Base-by-base conservation (phyloP, 1,284 basidiomycete species). In the Pisolithus thermaeus region DNA sequence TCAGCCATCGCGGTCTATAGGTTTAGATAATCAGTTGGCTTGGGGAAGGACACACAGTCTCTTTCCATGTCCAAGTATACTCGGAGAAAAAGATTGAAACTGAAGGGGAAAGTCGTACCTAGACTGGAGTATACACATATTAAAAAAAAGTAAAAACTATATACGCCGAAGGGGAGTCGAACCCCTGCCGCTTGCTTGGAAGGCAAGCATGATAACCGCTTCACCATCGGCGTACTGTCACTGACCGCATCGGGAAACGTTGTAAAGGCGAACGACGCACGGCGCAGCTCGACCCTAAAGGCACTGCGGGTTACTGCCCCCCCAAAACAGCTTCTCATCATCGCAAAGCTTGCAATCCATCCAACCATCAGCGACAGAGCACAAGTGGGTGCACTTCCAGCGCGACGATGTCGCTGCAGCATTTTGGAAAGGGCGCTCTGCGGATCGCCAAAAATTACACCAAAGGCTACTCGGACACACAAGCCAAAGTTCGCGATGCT, bases 401-500 rank as follows among this genome's bases (percentile, higher is more conserved):
- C 37, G 8, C 18, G 5, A 44, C 53, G 30, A 66, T 67, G 68
- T 70, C 65, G 45, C 44, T 87, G 74, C 84, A 87, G 67, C 77
- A 86, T 61, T 83, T 89, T 68, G 84, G 83, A 57, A 89, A 89
- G 70, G 83, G 80, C 55, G 87, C 90, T 46, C 78, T 94, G 47
- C 82, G 92, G 50, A 89, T 92, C 39, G 90, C 89, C 52, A 96
- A 96, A 73, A 95, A 96, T 69, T 95, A 95, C 69, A 96, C 93
- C 43, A 96, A 95, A 65, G 87, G 93, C 7, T 97, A 97, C 71
- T 94, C 91, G 49, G 92, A 97, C 61, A 88, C 87, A 0, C 90
- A 97, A 72, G 85, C 92, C 48, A 98, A 98, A 71, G 92, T 97
- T 54, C 84, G 96, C 54, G 95, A 97, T 77, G 93, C 96, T 25